These are phyloP conservation scores for Suillus sp. DNA, from an alignment of 768 basidiomycete genomes.

Conservation along the genomic window DNA sequence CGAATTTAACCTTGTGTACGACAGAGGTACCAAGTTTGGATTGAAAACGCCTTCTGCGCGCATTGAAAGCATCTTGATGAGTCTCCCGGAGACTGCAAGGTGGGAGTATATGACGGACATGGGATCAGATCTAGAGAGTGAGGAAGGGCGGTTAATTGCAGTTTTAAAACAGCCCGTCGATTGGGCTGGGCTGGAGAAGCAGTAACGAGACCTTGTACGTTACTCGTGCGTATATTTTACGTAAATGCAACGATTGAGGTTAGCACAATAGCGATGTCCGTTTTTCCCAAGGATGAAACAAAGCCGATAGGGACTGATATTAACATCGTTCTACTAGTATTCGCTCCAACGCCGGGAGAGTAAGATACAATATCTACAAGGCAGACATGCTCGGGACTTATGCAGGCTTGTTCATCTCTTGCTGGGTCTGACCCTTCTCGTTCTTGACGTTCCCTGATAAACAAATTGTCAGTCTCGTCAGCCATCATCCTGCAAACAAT, in stretches of 20 bases:
- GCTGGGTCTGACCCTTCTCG: constrained; percentile 57
- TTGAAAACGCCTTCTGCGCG: constrained; percentile 82
- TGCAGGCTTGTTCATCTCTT: constrained; percentile 49
- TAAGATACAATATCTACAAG: background rate
- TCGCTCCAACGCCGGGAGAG: too few relatives aligned
- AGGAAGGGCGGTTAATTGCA: constrained; percentile 64
- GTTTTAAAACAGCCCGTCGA: constrained; percentile 63
- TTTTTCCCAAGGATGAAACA: background rate
- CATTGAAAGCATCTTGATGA: constrained; percentile 91
- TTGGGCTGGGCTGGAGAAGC: constrained; percentile 47
- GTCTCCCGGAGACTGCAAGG: constrained; percentile 80
- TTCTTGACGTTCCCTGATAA: constrained; percentile 50
- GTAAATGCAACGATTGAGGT: background rate
- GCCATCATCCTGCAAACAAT: fast-evolving
- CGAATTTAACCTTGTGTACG: constrained; percentile 90
- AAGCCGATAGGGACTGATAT: background rate
- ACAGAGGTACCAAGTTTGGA: constrained; percentile 88
- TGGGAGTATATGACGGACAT: constrained; percentile 90
- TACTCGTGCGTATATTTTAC: too few relatives aligned
- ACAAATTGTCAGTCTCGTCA: background rate
- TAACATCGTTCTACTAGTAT: background rate
- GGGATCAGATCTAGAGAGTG: constrained; percentile 59
- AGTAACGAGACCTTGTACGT: background rate
- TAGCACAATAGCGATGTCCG: background rate
- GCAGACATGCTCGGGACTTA: background rate